Evolutionary conservation across 2,329 filamentous ascomycete genomes (phyloP), one percentile per base, ranked within the genome.

Genomic region (Lasiodiplodia sp.): DNA sequence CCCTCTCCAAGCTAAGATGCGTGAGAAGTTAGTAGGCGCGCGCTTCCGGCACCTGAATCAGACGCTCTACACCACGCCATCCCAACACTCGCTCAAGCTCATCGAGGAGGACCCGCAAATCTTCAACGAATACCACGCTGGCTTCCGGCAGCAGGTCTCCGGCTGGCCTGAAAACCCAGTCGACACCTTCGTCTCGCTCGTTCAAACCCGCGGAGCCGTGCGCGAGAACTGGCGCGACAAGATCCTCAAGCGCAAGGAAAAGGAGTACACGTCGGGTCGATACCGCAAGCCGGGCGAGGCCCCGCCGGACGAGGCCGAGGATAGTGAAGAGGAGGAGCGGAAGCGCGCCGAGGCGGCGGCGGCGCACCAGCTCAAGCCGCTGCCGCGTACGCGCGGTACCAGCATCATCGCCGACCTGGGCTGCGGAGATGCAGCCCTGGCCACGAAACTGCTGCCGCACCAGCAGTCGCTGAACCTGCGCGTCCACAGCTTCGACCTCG

Each of bases 31-130:
- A 71, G 87, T 97, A 71, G 96, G 94, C 11, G 94, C 96, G 1
- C 94, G 96, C 69, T 99, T 99, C 87, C 93, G 96, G 72, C 94
- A 98, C 81, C 89, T 99, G 70, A 99, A 99, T 80, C 92, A 99
- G 83, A 95, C 93, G 0, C 90, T 99, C 16, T 99, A 99, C 83
- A 98, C 95, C 4, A 92, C 91, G 8, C 92, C 94, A 0, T 99
- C 96, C 0, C 84, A 85, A 44, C 90, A 96, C 72, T 92, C 96
- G n/a, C 89, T 96, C 73, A 83, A 87, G 63, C 88, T 98, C 28
- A 98, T 99, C 83, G 85, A 88, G 64, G 85, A 91, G 40, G 93
- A 92, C 62, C 96, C 96, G 0, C 93, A 97, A 77, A 94, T 98
- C 87, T 99, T 98, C 82, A 87, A 89, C 73, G 94, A 98, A 81